Evolutionary conservation across 2,329 filamentous ascomycete species (phyloP), one percentile per base, ranked within the genome.

Genomic region (Claviceps digitariae): DNA sequence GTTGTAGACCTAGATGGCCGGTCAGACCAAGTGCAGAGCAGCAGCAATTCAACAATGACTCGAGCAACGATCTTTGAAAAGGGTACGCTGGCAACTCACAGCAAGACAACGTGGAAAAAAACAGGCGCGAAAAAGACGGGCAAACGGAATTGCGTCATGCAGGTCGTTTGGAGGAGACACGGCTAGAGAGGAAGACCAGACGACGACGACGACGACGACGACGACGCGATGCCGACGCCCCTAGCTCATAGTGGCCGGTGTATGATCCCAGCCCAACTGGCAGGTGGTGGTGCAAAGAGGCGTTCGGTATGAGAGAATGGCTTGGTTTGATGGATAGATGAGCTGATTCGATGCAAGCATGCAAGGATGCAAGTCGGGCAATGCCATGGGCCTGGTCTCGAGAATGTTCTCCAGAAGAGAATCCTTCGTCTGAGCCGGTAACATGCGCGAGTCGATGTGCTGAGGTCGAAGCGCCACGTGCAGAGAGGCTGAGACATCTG

Each of bases 371-470:
- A 29, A 29, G 27, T 29, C 5, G 27, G 23, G 49, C 20, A 43
- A 29, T n/a, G n/a, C 36, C 23, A 31, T 15, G 38, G 48, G 47
- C 13, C 9, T 27, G 15, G 34, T 36, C 10, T 36, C 34, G 10
- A 36, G 34, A 36, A 13, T 29, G 49, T 27, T n/a, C 25, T 25
- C 49, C 20, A 51, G 49, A n/a, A 17, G 36, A 44, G 38, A 34
- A 43, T 51, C 49, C 49, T 51, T 45, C 49, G 38, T n/a, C 49
- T 36, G 25, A 31, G 49, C 48, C 48, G 48, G 48, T 29, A 29
- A 29, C 12, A 25, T 45, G 43, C 23, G 48, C 29, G 23, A 36
- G 36, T 27, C 21, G 23, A 29, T 20, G 12, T 29, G 17, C 36
- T 36, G 29, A 23, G 21, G 21, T 23, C 43, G 43, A 45, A 27